phyloP scores from a whole-genome alignment of 805 yeast genomes.

The Suhomyces xylopsoci region DNA sequence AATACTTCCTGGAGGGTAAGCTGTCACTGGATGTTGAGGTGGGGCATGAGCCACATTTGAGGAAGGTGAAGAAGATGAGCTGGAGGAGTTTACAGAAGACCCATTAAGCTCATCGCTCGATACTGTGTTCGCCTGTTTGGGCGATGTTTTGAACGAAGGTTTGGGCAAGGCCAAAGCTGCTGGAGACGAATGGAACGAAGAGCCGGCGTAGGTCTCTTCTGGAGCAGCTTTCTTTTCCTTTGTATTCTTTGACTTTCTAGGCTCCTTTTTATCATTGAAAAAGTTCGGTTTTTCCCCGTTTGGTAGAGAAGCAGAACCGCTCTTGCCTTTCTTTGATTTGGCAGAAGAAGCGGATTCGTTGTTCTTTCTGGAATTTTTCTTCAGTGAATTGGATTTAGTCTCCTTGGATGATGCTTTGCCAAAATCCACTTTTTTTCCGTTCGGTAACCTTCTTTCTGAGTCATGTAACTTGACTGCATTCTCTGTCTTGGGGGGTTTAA shows the following conservation, averaged over 20 bases:
- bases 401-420: slow-evolving; percentile 17
- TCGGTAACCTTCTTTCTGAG: slow-evolving; percentile 24
- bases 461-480: slow-evolving; percentile 2
- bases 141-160: slow-evolving; percentile 45
- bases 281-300: slow-evolving; percentile 31
- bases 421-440: slow-evolving; percentile 30
- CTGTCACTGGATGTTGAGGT: slow-evolving; percentile 32
- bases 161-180: slow-evolving; percentile 55
- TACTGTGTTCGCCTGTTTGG: slow-evolving; percentile 11
- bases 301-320: slow-evolving; percentile 19
- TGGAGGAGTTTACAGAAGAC: background rate
- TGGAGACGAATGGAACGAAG: slow-evolving; percentile 56
- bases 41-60: slow-evolving; percentile 5
- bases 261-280: slow-evolving; percentile 8
- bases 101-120: background rate
- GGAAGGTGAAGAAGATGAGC: slow-evolving; percentile 2
- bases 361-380: slow-evolving; percentile 3
- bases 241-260: background rate
- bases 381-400: background rate
- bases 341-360: slow-evolving; percentile 2
- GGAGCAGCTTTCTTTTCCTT: slow-evolving; percentile 6
- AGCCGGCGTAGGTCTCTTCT: slow-evolving; percentile 50
- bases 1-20: slow-evolving; percentile 25
- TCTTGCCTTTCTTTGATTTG: background rate
- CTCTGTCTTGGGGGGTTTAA: background rate